Evolutionary conservation across 495 filamentous ascomycete species (phyloP), one percentile per base, ranked within the genome.

Genomic region (Lasiosphaeria miniovina): DNA sequence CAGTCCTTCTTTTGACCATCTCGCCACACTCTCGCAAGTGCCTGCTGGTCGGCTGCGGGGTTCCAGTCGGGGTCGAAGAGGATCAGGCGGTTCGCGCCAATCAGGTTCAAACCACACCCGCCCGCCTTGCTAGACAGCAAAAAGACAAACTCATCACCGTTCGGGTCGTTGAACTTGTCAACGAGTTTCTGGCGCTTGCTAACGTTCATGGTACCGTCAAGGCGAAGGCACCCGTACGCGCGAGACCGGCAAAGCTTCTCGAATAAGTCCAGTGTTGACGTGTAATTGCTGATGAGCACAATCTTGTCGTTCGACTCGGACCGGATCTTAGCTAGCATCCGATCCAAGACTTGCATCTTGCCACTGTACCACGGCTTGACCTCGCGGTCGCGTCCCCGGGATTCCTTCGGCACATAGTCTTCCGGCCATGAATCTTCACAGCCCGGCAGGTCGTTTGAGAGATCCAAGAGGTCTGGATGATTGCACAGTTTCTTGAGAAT

Each of bases 1-100:
- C 95, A 98, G 69, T 98, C 93, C 68, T 99, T 99, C 81, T 96
- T 97, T 69, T 99, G 95, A 0, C 95, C 95, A 64, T 98, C 95
- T 75, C 95, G 90, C 94, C 94, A 98, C 9, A 98, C 95, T 73
- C 95, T 89, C 6, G 95, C 95, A 17, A 98, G 80, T 1, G 95
- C 95, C 75, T 99, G 95, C 73, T 98, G 95, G 73, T 99, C 95
- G 0, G 94, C 93, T 3, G 95, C 95, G 1, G 95, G 95, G 69
- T 99, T 99, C 95, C 95, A 99, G 77, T 99, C 95, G 0, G 94
- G 94, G 67, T 99, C 95, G 73, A 99, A 99, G 35, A 99, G 85
- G 4, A 99, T 90, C 4, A 99, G 85, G 11, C 95, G 88, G 72
- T 99, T 98, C 41, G 95, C 95, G 49, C 95, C 95, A 68, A 98